Evolutionary conservation across 2,329 filamentous ascomycete genomes (phyloP), one percentile per base, ranked within the genome.

Genomic region (Fusarium tjaetaba): DNA sequence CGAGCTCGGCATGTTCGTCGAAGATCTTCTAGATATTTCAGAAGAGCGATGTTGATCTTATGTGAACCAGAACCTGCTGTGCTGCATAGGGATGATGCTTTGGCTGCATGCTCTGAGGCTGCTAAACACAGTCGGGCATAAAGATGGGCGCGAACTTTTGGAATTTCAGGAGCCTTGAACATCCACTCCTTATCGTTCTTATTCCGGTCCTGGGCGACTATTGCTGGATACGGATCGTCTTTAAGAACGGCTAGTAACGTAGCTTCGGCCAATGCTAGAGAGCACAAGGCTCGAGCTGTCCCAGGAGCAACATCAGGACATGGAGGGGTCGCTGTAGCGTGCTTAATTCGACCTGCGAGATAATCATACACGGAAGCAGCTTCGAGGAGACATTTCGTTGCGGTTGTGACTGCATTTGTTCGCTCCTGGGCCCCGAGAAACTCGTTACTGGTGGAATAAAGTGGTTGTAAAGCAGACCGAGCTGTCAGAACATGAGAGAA

Each of bases 101-200:
- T 91, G 32, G 91, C 89, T 2, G 95, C 95, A 81, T 98, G 95
- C 75, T 98, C 95, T 2, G 93, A 92, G 0, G 95, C 94, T 0
- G 95, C 94, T 16, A 98, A 88, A 80, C 95, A 98, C 13, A 98
- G 86, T 2, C 96, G 88, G 4, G 95, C 95, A 79, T 97, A 97
- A 4, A 99, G 86, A 78, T 97, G 92, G 14, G 94, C 94, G 52
- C 96, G 91, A 24, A 97, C 95, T 79, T 96, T 95, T 36, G 95
- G 93, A 55, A 98, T 94, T 57, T 94, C 91, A 2, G 96, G 94
- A 0, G 94, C 89, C 77, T 93, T 94, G 81, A 96, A 97, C 95
- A 98, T 98, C 96, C 96, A 99, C 75, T 98, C 96, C 70, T 89
- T 94, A 81, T 95, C 94, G 75, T 92, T 91, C 60, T 92, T 90